Percentiles rank a stretch among this genome's conserved stretches.
These are phyloP conservation scores for Ascoidea tarda DNA, from an alignment of 805 yeast species.

Conservation along the genomic window DNA sequence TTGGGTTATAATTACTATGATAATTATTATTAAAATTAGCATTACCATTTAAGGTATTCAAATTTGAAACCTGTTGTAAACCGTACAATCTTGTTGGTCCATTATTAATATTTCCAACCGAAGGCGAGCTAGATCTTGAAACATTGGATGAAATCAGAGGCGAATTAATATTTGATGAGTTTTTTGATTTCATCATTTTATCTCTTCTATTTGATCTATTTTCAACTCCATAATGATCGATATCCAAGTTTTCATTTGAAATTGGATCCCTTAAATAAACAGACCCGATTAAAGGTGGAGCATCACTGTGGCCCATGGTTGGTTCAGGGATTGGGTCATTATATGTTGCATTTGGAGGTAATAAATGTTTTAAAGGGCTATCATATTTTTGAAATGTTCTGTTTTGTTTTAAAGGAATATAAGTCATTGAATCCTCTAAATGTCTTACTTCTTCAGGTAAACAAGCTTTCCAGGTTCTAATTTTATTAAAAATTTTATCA, in stretches of 20 bases:
- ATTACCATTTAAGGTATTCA: too few relatives aligned
- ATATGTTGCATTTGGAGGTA: slow-evolving; percentile 61
- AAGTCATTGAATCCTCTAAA: slow-evolving; percentile 46
- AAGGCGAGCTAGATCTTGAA: slow-evolving; percentile 6
- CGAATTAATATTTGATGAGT: background rate
- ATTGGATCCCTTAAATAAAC: slow-evolving; percentile 69
- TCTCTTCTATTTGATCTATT: slow-evolving; percentile 31
- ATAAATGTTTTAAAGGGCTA: slow-evolving; percentile 70
- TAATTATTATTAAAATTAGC: background rate
- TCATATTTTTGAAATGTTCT: slow-evolving; percentile 61
- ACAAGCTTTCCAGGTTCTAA: slow-evolving; percentile 98
- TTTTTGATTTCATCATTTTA: slow-evolving; percentile 14
- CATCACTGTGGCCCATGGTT: slow-evolving; percentile 63
- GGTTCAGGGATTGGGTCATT: slow-evolving; percentile 76
- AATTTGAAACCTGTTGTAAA: background rate
- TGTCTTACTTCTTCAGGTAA: slow-evolving; percentile 93
- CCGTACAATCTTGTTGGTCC: slow-evolving; percentile 11
- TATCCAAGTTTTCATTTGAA: slow-evolving; percentile 69
- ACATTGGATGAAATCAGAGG: background rate
- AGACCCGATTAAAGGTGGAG: slow-evolving; percentile 92
- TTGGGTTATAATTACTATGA: background rate
- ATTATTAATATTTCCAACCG: slow-evolving; percentile 17
- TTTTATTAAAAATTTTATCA: slow-evolving; percentile 83
- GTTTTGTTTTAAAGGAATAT: slow-evolving; percentile 54
- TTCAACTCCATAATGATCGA: slow-evolving; percentile 13